phyloP scores from a whole-genome alignment of 108 stramenopile genomes.

The Mediolabrus comicus region DNA sequence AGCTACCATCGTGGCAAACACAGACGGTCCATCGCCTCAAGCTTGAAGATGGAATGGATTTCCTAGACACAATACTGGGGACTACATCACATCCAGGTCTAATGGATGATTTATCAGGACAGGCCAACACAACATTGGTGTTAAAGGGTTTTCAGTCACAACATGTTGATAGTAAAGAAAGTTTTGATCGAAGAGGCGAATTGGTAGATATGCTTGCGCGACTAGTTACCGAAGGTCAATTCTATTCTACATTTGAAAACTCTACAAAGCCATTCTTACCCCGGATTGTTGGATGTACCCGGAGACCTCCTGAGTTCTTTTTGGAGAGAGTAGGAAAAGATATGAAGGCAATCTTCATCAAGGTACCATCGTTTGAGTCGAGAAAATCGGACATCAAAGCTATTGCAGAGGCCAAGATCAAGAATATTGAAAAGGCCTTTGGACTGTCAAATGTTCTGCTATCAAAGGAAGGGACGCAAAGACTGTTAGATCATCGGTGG shows the following conservation, averaged over 20 bases:
- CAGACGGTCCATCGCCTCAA: slow-evolving; percentile 17
- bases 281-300: slow-evolving; percentile 31
- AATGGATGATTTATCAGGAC: slow-evolving; percentile 25
- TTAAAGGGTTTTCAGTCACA: slow-evolving; percentile 40
- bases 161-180: slow-evolving; percentile 30
- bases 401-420: slow-evolving; percentile 29
- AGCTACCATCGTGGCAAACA: slow-evolving; percentile 36
- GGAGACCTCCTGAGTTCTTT: slow-evolving; percentile 17
- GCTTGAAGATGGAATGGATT: slow-evolving; percentile 26
- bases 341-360: slow-evolving; percentile 21
- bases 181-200: slow-evolving; percentile 21
- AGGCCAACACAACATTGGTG: slow-evolving; percentile 28
- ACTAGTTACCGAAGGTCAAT: slow-evolving; percentile 10
- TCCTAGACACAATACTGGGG: slow-evolving; percentile 32
- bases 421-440: slow-evolving; percentile 4
- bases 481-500: slow-evolving; percentile 39
- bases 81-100: slow-evolving; percentile 23
- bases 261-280: slow-evolving; percentile 24
- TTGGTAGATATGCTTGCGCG: slow-evolving; percentile 8
- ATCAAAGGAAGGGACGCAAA: slow-evolving; percentile 25
- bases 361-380: slow-evolving; percentile 35
- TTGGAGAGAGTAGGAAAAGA: not conserved
- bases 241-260: slow-evolving; percentile 25
- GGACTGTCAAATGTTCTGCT: slow-evolving; percentile 20
- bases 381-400: slow-evolving; percentile 19